Base-by-base conservation (phyloP, 2,329 filamentous ascomycete species). In the Diplodia scrobiculata region DNA sequence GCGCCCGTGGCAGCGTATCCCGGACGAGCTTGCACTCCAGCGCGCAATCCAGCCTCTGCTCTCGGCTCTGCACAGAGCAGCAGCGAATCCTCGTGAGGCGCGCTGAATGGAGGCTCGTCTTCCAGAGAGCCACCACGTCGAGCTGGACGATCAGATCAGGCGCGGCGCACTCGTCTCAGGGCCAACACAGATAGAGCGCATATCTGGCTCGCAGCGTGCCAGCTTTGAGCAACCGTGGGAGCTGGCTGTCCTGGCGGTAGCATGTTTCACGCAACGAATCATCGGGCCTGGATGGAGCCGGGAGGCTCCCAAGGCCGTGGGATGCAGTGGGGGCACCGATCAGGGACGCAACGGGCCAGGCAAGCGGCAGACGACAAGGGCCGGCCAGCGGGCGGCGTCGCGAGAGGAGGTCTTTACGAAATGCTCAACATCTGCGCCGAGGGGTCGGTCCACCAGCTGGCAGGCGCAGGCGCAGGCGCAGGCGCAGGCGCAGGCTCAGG, bases 211-310 rank as follows among this genome's bases (percentile, higher is more conserved):
- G 36, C 55, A 19, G 51, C 51, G 51, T 34, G 51, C 25, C 51
- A 19, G 29, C 29, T 53, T 53, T 48, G 55, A 45, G 38, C 55
- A 13, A 34, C 38, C 34, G 27, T 19, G 21, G 27, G 41, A 60
- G 25, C 14, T 45, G 54, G 38, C 21, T 17, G 55, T 9, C 36
- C 58, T n/a, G 60, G 34, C 21, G 48, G 48, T 53, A 53, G 48
- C 60, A 64, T 64, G 48, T 64, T 64, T 53, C 60, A 45, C 60
- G 48, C 60, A 45, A 52, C 27, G 45, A 5, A 21, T 63, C 59
- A 50, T 27, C 47, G 25, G n/a, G 51, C 27, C 27, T 53, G 51
- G 52, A 36, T 32, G 52, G 17, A 54, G 52, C 52, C 29, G 32
- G 38, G 32, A 54, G 34, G 34, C 53, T 58, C 19, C 53, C 53